Evolutionary conservation across 352 stramenopile genomes (phyloP), one percentile per base, ranked within the genome.

Genomic region (Globisporangium nodosum): DNA sequence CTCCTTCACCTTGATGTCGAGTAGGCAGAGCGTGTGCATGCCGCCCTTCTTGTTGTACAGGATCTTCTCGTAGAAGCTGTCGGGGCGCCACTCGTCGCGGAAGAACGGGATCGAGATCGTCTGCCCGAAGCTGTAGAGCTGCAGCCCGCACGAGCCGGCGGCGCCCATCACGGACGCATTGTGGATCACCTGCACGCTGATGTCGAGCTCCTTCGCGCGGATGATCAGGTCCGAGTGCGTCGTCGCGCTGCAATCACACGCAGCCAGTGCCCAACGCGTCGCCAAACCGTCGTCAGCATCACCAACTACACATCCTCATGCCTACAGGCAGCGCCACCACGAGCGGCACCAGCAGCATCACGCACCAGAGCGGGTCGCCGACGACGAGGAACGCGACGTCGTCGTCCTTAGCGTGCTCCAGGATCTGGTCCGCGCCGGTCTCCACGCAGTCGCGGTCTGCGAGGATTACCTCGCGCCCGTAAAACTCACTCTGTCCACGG

Each of bases 1-100:
- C 74, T 99, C 97, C 73, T 99, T 99, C 18, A 99, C 94, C 80
- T 99, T 99, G 71, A 99, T 99, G 71, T 99, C 96, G 15, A 99
- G 76, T 33, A 99, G 70, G 72, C 96, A 99, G 7, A 99, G 84
- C 49, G 97, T 99, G 79, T 99, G 97, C 85, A 99, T 98, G 42
- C 94, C 96, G 43, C 91, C 94, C 43, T 87, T 72, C 37, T 77
- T 77, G 78, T 99, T 99, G 78, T 97, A 97, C 71, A 87, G 71
- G 59, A 99, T 98, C 78, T 99, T 98, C 52, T 98, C 91, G 79
- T 99, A 99, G 68, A 99, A 99, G 61, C 88, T 98, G 56, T 96
- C 95, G 20, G 97, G 97, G 43, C 91, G 92, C 96, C 97, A 99
- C 58, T 96, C 76, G 2, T 92, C 92, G 49, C 89, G 80, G 77